Percentiles rank a stretch among this genome's conserved stretches.
Conservation (phyloP, 768 basidiomycete species). For the Mycena maculata region DNA sequence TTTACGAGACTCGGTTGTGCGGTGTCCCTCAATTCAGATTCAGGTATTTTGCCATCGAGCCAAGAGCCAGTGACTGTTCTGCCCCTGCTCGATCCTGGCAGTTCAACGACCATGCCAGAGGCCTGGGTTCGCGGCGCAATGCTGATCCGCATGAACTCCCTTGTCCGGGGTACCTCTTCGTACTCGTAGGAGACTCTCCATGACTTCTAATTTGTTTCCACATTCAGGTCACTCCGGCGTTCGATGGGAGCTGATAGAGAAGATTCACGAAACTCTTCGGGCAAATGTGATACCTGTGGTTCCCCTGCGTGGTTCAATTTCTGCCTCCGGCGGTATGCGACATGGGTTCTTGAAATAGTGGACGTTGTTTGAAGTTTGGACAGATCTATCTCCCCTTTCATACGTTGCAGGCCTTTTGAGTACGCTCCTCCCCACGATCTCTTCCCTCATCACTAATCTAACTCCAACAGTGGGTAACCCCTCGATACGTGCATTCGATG, state of each 20-base stretch:
- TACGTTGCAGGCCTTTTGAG: constrained; percentile 78
- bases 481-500: constrained; percentile 72
- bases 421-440: constrained; percentile 35
- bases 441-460: constrained; percentile 23
- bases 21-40: background rate
- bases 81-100: constrained; percentile 74
- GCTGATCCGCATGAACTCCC: constrained; percentile 82
- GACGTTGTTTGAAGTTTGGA: too few relatives aligned
- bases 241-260: constrained; percentile 78
- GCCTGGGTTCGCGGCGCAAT: constrained; percentile 90
- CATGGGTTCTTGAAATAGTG: too few relatives aligned
- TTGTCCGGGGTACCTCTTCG: too few relatives aligned
- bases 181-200: too few relatives aligned
- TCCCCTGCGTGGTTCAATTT: constrained; percentile 83
- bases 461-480: constrained; percentile 68
- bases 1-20: too few relatives aligned
- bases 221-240: constrained; percentile 77
- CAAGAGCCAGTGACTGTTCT: constrained; percentile 58
- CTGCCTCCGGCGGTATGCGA: constrained; percentile 85
- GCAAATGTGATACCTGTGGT: constrained; percentile 79
- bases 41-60: constrained; percentile 66
- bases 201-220: too few relatives aligned
- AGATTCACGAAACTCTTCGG: constrained; percentile 70
- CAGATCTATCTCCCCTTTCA: constrained; percentile 59
- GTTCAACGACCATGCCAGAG: constrained; percentile 83